Conservation (phyloP, 352 stramenopile genomes). For the Globisporangium polare region DNA sequence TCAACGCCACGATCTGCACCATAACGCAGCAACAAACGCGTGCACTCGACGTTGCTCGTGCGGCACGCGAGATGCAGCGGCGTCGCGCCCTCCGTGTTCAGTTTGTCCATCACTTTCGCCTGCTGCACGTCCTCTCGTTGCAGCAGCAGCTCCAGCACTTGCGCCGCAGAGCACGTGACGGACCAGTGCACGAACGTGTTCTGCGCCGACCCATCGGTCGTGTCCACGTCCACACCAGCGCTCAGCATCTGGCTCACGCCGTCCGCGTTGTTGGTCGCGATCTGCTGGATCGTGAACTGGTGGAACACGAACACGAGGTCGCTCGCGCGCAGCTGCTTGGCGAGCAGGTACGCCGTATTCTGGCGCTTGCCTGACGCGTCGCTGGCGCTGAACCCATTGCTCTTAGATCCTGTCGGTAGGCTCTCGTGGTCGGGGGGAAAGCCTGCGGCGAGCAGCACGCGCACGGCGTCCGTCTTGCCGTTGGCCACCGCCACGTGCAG, state of each 20-base stretch:
- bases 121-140: slow-evolving; percentile 29
- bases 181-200: slow-evolving; percentile 82
- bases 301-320: slow-evolving; percentile 80
- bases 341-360: slow-evolving; percentile 59
- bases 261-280: slow-evolving; percentile 57
- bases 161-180: slow-evolving; percentile 58
- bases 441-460: slow-evolving; percentile 68
- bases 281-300: slow-evolving; percentile 84
- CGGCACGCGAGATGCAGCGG: slow-evolving; percentile 74
- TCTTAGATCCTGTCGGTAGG: background rate
- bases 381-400: background rate
- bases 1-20: slow-evolving; percentile 37
- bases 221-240: slow-evolving; percentile 46
- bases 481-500: slow-evolving; percentile 72
- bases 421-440: slow-evolving; percentile 65
- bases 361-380: slow-evolving; percentile 14
- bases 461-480: slow-evolving; percentile 73
- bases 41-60: slow-evolving; percentile 45
- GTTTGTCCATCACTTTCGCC: slow-evolving; percentile 37
- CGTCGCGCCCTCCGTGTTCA: slow-evolving; percentile 71
- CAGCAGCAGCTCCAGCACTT: slow-evolving; percentile 51
- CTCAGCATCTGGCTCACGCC: slow-evolving; percentile 58
- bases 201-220: slow-evolving; percentile 47
- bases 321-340: slow-evolving; percentile 45
- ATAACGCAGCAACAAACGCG: slow-evolving; percentile 43